phyloP scores from a whole-genome alignment of 495 filamentous ascomycete species.

The Lasiosphaeriaceae sp. region DNA sequence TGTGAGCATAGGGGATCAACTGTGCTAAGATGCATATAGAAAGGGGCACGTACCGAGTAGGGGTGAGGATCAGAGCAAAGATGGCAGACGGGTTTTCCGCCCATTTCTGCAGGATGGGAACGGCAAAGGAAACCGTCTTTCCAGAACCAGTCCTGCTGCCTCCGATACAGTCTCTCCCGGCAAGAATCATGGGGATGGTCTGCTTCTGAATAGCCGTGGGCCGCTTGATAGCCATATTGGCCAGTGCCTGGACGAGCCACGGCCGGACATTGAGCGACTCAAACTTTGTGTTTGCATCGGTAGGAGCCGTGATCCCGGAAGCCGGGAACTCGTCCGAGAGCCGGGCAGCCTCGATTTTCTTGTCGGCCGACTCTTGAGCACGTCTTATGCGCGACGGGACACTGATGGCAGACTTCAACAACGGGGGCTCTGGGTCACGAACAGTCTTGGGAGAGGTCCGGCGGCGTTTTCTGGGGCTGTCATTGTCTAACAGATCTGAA shows the following conservation, averaged over 20 bases:
- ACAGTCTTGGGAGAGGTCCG: constrained; percentile 30
- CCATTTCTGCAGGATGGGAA: constrained; percentile 91
- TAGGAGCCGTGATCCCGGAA: constrained; percentile 31
- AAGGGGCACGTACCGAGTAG: constrained; percentile 59
- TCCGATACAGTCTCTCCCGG: constrained; percentile 90
- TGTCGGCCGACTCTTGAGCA: constrained; percentile 12
- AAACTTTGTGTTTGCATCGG: constrained; percentile 62
- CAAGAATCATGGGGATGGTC: constrained; percentile 85
- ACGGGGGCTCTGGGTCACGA: constrained; percentile 2
- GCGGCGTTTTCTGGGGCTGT: constrained; percentile 45
- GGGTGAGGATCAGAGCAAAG: constrained; percentile 84
- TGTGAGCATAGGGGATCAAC: background rate
- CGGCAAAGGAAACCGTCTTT: constrained; percentile 96
- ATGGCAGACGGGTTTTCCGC: constrained; percentile 87
- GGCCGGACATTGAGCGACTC: constrained; percentile 68
- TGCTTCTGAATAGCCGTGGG: constrained; percentile 90
- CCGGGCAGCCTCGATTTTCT: constrained; percentile 2
- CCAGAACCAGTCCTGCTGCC: constrained; percentile 94
- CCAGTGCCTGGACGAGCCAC: constrained; percentile 84
- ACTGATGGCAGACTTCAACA: constrained; percentile 30
- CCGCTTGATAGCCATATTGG: constrained; percentile 79
- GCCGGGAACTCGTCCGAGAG: constrained; percentile 1
- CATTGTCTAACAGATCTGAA: constrained; percentile 44
- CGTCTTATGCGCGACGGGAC: constrained; percentile 50
- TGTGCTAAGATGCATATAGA: background rate